Evolutionary conservation across 2,329 filamentous ascomycete species (phyloP), one percentile per base, ranked within the genome.

Genomic region (Cercospora sp.): DNA sequence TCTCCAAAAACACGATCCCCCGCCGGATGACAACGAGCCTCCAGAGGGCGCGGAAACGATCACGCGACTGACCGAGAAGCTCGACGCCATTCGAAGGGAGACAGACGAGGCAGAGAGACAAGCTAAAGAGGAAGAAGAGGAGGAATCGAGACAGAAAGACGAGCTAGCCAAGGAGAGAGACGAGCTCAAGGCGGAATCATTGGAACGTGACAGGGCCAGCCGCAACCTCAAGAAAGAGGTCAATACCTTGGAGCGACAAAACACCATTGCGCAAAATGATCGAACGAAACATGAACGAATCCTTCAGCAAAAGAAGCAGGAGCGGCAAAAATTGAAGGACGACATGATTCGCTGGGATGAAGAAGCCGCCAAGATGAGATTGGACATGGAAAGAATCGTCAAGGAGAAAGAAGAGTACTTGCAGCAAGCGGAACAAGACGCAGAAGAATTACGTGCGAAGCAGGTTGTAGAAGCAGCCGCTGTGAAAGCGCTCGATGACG

Each of bases 151-250:
- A 1, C 77, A 79, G 32, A 84, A 83, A 69, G 78, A 79, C 1
- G 79, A 81, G 10, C 72, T 97, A 34, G 88, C 90, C 65, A 89
- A 89, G 67, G 92, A 97, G 74, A 90, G 92, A 68, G 92, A 96
- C 72, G 87, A 90, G 61, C 89, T 97, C 78, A 90, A 87, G 74
- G 89, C 90, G 70, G 86, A 89, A 21, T 84, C 95, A 64, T 95
- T 92, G 77, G 92, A 97, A 76, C 97, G 96, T 79, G 94, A 98
- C 72, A 93, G 96, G 75, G 91, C 90, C 61, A 97, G 93, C 60
- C 89, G 92, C 55, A 93, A 93, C 76, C 81, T 97, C 64, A 92
- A 91, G 75, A 90, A 90, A 70, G 90, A 94, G 76, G 89, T 96
- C 63, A 90, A 92, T 63, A 88, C 87, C 57, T 88, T 94, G 5